phyloP scores from a whole-genome alignment of 495 filamentous ascomycete genomes.

The Achaetomiella virescens region DNA sequence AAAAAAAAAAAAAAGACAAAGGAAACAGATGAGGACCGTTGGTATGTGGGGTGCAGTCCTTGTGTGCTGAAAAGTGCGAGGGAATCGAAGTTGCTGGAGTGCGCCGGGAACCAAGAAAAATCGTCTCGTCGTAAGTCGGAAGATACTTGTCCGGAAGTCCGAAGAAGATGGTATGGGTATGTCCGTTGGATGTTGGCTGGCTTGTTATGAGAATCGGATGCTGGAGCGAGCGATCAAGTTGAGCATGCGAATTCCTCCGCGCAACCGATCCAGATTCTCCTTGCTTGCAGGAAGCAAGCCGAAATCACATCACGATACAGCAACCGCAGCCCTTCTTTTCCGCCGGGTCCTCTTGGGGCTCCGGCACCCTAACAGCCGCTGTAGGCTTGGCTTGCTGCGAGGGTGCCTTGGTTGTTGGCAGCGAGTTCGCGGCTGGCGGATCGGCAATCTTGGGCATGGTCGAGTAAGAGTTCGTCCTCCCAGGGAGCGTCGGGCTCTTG shows the following conservation, averaged over 20 bases:
- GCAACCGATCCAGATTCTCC: not conserved
- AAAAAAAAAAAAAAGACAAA: constrained; percentile 8
- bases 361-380: constrained; percentile 28
- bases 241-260: too few relatives aligned
- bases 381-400: constrained; percentile 19
- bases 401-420: constrained; percentile 33
- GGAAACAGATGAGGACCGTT: constrained; percentile 7
- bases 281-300: not conserved
- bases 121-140: constrained; percentile 23
- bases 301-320: constrained; percentile 48
- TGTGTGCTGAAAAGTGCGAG: not conserved
- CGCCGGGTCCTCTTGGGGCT: constrained; percentile 31
- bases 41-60: not conserved
- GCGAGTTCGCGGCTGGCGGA: constrained; percentile 32
- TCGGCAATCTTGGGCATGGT: constrained; percentile 53
- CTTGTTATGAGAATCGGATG: not conserved
- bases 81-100: constrained; percentile 10
- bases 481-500: constrained; percentile 40
- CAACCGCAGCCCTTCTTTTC: constrained; percentile 46
- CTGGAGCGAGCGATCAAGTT: not conserved
- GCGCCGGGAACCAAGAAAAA: constrained; percentile 16
- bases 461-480: constrained; percentile 48
- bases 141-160: not conserved
- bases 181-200: not conserved
- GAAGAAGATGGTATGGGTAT: not conserved